Evolutionary conservation across 768 basidiomycete genomes (phyloP), one percentile per base, ranked within the genome.

Genomic region (Suillus luteus): DNA sequence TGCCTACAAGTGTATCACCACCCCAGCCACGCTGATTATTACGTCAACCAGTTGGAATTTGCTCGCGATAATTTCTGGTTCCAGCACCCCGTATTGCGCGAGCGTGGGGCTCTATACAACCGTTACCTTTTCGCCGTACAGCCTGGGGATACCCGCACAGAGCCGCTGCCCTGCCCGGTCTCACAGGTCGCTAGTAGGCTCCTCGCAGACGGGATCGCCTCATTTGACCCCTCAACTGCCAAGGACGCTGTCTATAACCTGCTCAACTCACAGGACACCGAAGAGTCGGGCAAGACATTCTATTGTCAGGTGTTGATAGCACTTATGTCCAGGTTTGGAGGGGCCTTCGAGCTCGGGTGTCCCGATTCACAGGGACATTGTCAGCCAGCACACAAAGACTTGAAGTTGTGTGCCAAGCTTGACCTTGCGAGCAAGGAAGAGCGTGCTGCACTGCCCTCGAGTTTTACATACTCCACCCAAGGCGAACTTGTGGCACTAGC

Each of bases 171-270:
- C 52, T 35, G n/a, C 31, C 52, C 52, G 5, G 52, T 54, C 10
- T 54, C 52, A 35, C 52, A 54, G 11, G 31, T 54, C 14, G 52
- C 52, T 33, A 54, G 52, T 11, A 54, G 52, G 52, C 52, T 54
- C 52, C 31, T 54, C 52, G 52, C 52, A 35, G 31, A 54, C 2
- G 52, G 52, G 1, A 33, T 54, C 19, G 33, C 52, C 33, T 54
- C 52, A 11, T 35, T 54, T 6, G 33, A 54, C 52, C 31, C 52
- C 31, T 54, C 52, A 5, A 3, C 19, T 12, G 19, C 52, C 11
- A 54, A 35, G 19, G 52, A 35, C 3, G 52, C 33, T 54, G 52
- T 54, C 31, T n/a, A 12, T 19, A 54, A n/a, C 31, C 19, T 54
- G 19, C 31, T 54, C 12, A 8, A n/a, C 33, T 54, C 52, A 35